Conservation (phyloP, 2,329 filamentous ascomycete genomes). For the Arthroderma uncinatum region DNA sequence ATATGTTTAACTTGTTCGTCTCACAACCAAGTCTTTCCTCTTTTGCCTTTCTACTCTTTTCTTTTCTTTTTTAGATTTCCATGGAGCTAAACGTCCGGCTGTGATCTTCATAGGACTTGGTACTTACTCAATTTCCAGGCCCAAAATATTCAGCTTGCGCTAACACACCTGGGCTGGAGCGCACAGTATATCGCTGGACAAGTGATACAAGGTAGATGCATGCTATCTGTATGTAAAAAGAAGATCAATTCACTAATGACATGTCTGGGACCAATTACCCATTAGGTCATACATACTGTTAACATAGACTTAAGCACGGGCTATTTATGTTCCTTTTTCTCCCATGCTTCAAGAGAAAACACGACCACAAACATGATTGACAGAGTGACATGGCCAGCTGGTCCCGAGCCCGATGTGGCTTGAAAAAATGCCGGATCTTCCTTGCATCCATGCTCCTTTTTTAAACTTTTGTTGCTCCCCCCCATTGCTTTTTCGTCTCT, state of each 20-base stretch:
- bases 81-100: neutral
- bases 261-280: neutral
- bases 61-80: neutral
- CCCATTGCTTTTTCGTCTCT: constrained; percentile 1
- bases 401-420: neutral
- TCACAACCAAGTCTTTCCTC: neutral
- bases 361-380: neutral
- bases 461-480: neutral
- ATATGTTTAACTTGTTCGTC: neutral
- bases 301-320: neutral
- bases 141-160: too few species aligned
- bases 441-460: constrained; percentile 3
- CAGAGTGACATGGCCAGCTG: neutral
- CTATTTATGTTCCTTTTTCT: neutral
- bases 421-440: constrained; percentile 2
- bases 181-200: neutral
- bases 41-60: neutral
- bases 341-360: neutral
- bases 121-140: neutral
- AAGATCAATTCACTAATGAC: neutral
- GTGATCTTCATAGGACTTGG: neutral
- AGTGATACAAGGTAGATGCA: neutral
- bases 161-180: neutral
- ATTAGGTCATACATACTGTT: neutral
- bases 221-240: neutral